Evolutionary conservation across 2,329 filamentous ascomycete genomes (phyloP).

Genomic region (Fusarium metavorans): DNA sequence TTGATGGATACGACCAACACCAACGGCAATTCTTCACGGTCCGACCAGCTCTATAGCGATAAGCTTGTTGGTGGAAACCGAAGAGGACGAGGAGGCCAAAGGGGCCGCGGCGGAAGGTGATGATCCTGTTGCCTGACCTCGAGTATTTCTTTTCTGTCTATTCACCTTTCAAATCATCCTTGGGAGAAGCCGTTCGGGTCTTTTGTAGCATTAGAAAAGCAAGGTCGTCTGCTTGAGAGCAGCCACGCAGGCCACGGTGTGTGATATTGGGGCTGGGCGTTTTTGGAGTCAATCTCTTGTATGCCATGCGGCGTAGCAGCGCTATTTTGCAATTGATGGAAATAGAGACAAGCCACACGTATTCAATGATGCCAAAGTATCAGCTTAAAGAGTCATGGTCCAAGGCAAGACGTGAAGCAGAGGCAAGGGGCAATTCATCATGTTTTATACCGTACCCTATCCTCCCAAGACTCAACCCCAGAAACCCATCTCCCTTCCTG

Average conservation of each 20-base stretch:
- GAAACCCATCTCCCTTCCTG: neutral
- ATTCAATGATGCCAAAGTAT: neutral
- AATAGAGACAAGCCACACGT: neutral
- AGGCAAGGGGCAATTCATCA: slow-evolving; percentile 22
- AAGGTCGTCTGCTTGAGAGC: neutral
- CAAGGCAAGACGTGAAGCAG: neutral
- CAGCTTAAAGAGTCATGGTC: neutral
- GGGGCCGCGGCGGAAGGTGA: slow-evolving; percentile 41
- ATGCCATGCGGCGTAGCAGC: neutral
- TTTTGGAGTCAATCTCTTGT: slow-evolving; percentile 24
- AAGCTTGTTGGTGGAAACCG: slow-evolving; percentile 50
- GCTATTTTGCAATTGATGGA: slow-evolving; percentile 2
- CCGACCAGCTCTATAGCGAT: slow-evolving; percentile 65
- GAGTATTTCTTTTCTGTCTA: neutral
- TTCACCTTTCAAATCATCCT: neutral
- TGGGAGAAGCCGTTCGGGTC: neutral
- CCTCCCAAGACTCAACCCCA: slow-evolving; percentile 13
- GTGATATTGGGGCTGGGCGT: slow-evolving; percentile 29
- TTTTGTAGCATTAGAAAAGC: slow-evolving; percentile 28
- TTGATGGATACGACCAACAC: slow-evolving; percentile 51
- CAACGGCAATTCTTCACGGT: slow-evolving; percentile 37
- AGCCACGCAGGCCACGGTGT: neutral
- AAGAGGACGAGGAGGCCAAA: slow-evolving; percentile 45
- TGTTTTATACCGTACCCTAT: slow-evolving; percentile 31
- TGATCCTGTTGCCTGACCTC: neutral